phyloP scores from a whole-genome alignment of 768 basidiomycete genomes.

The Plicaturopsis crispa region DNA sequence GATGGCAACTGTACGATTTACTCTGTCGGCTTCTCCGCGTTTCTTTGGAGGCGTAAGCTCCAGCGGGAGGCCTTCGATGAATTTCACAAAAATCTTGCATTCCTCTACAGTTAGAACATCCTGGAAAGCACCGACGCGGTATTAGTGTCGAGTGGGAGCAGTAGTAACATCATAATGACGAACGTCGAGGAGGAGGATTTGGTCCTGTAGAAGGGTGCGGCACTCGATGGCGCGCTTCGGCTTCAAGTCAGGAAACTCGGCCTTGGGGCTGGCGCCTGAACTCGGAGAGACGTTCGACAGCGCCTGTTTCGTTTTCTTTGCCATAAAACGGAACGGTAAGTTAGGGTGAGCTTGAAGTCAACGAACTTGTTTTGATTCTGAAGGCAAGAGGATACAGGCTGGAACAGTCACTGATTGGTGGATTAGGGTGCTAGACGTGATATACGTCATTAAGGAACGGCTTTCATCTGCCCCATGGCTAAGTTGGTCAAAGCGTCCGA shows the following conservation, averaged over 20 bases:
- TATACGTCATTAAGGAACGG: too few relatives aligned
- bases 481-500: too few relatives aligned
- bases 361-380: too few relatives aligned
- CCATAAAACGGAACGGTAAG: too few relatives aligned
- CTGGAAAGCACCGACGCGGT: slow-evolving; percentile 32
- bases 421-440: too few relatives aligned
- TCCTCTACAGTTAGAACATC: slow-evolving; percentile 50
- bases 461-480: too few relatives aligned
- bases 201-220: slow-evolving; percentile 48
- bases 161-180: slow-evolving; percentile 11
- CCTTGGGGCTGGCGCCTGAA: too few relatives aligned
- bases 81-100: slow-evolving; percentile 51
- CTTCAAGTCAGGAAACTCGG: slow-evolving; percentile 39
- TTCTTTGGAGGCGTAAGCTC: slow-evolving; percentile 68
- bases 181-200: slow-evolving; percentile 57
- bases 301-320: too few relatives aligned
- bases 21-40: slow-evolving; percentile 61
- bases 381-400: too few relatives aligned
- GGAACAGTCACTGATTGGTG: too few relatives aligned
- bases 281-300: too few relatives aligned
- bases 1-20: slow-evolving; percentile 47
- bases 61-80: slow-evolving; percentile 52
- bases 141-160: slow-evolving; percentile 5
- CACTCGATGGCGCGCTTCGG: slow-evolving; percentile 39
- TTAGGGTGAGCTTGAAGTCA: too few relatives aligned